These are phyloP conservation scores for Metschnikowia borealis DNA, from an alignment of 805 yeast genomes.

Conservation along the genomic window DNA sequence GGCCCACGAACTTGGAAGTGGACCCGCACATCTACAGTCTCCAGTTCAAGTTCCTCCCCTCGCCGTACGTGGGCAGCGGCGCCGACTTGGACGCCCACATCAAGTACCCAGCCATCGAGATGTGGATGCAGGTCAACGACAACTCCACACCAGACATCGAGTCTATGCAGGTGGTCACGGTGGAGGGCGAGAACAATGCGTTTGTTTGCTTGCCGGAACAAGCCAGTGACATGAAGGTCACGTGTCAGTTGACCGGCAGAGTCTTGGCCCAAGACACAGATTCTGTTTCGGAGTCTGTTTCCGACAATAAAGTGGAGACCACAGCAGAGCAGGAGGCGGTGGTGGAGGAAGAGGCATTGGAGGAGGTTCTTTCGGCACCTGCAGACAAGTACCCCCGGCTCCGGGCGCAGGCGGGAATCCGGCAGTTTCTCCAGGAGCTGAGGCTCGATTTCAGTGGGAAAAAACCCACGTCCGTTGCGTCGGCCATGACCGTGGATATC, in stretches of 20 bases:
- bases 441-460: conserved; percentile 40
- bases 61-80: conserved; percentile 27
- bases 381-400: conserved; percentile 28
- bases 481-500: conserved; percentile 35
- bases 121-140: conserved; percentile 47
- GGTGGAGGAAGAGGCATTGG: background rate
- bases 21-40: conserved; percentile 32
- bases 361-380: conserved; percentile 16
- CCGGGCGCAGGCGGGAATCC: conserved; percentile 40
- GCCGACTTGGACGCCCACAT: conserved; percentile 17
- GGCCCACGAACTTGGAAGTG: conserved; percentile 10
- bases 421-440: conserved; percentile 34
- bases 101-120: conserved; percentile 51
- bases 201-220: conserved; percentile 40
- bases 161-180: conserved; percentile 40
- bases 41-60: conserved; percentile 46
- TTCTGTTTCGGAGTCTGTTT: no score
- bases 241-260: conserved; percentile 36
- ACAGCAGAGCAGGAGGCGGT: conserved; percentile 6
- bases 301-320: no score
- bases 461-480: conserved; percentile 33
- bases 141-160: conserved; percentile 35
- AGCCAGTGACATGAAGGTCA: conserved; percentile 43
- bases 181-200: conserved; percentile 42
- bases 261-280: conserved; percentile 15